Conservation (phyloP, 129 eudicot species). For the Flaveria sonorensis region DNA sequence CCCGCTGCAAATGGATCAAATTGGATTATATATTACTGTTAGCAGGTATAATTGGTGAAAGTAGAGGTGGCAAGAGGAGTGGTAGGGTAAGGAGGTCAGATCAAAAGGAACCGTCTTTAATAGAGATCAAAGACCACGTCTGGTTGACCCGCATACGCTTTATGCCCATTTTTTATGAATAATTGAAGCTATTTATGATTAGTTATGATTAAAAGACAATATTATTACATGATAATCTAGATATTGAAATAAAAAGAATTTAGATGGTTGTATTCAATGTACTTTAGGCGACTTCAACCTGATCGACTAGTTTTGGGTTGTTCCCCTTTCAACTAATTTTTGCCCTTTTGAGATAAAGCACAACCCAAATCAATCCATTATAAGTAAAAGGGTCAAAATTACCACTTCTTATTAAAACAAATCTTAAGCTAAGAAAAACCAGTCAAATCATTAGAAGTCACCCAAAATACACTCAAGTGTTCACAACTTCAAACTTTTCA, state of each 20-base stretch:
- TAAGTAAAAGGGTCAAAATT: background rate
- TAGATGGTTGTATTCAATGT: background rate
- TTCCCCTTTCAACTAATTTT: background rate
- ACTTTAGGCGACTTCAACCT: slow-evolving; percentile 1
- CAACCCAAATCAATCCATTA: background rate
- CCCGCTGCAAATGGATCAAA: background rate
- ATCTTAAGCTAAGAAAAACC: background rate
- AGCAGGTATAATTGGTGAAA: slow-evolving; percentile 1
- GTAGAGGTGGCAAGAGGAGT: slow-evolving; percentile 6
- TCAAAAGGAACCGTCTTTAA: background rate
- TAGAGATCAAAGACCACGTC: background rate
- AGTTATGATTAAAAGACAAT: background rate
- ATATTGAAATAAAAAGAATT: background rate
- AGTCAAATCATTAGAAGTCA: background rate
- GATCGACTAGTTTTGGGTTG: background rate
- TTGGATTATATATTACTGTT: background rate
- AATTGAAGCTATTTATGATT: background rate
- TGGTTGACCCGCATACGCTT: background rate
- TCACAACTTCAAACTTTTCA: background rate
- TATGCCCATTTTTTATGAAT: background rate
- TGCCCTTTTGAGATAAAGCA: background rate
- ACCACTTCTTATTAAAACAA: background rate
- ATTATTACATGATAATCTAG: slow-evolving; percentile 1
- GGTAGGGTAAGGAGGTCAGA: background rate
- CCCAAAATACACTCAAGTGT: background rate